A percentile compares a stretch with the other conserved stretches of the same genome.
Evolutionary conservation across 179 eudicot species (phyloP).

Genomic region (Corrigiola litoralis): DNA sequence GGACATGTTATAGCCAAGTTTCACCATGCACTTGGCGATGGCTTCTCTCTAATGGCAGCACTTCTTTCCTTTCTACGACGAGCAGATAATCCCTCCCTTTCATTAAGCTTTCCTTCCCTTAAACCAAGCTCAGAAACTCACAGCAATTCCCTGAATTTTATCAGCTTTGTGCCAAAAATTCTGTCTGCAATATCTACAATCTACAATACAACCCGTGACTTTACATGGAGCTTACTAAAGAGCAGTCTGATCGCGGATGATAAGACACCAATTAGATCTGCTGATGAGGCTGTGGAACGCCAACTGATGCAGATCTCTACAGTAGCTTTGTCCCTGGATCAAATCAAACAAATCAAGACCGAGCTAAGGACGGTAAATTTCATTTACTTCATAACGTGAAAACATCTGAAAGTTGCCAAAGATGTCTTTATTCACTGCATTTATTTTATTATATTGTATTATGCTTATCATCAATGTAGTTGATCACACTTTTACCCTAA

Average conservation of each 20-base stretch:
- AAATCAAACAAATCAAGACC: slow-evolving; percentile 47
- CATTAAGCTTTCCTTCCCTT: slow-evolving; percentile 52
- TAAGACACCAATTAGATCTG: slow-evolving; percentile 52
- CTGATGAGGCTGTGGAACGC: slow-evolving; percentile 40
- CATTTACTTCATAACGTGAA: background rate
- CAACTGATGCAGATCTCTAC: slow-evolving; percentile 48
- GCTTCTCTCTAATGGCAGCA: slow-evolving; percentile 76
- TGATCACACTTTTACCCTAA: no score
- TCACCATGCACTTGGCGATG: slow-evolving; percentile 83
- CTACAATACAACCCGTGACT: slow-evolving; percentile 37
- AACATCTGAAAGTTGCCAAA: no score
- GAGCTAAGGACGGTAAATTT: slow-evolving; percentile 53
- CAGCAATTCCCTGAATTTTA: background rate
- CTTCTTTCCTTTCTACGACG: slow-evolving; percentile 61
- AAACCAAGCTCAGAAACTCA: background rate
- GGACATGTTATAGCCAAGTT: slow-evolving; percentile 54
- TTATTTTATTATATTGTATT: no score
- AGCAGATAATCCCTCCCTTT: slow-evolving; percentile 52
- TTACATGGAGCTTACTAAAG: slow-evolving; percentile 55
- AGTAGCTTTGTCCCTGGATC: slow-evolving; percentile 41
- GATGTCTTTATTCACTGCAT: no score
- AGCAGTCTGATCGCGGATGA: slow-evolving; percentile 49
- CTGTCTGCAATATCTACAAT: slow-evolving; percentile 22
- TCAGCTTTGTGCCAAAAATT: slow-evolving; percentile 6
- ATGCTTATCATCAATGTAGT: no score